Evolutionary conservation across 352 stramenopile species (phyloP), one percentile per base, ranked within the genome.

Genomic region (Blastocystis sp.): DNA sequence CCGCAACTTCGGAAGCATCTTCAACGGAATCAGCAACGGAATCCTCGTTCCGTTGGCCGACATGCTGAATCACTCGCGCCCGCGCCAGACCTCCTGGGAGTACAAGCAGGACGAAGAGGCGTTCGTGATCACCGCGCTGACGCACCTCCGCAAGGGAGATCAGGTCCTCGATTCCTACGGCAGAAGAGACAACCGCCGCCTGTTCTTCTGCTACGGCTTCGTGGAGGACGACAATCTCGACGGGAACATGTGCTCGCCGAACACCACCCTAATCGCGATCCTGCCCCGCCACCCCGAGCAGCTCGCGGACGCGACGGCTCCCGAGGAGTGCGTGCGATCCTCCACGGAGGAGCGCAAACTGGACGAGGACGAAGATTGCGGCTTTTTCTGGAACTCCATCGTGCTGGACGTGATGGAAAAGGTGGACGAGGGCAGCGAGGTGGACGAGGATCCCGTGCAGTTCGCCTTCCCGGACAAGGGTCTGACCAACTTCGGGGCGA

Each of bases 91-190:
- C 9, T 91, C 93, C 90, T 96, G 94, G 94, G 95, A 93, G 24
- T 96, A 94, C 81, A 93, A 95, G 89, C 91, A 94, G 82, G 92
- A 91, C 59, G 92, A 94, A 34, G 91, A 93, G 54, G 92, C 92
- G 7, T 96, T 96, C 90, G 95, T 93, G 42, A 95, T 96, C 89
- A 96, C 93, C 76, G 94, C 93, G 43, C 91, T 96, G 9, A 92
- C 21, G 19, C 48, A 43, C 14, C 38, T 89, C 7, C 34, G 61
- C 28, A 61, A 71, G 34, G 80, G 80, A 7, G 68, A 81, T 59
- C 80, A 90, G 71, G 74, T 90, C 6, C 54, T 76, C 28, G 87
- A 90, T 52, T 89, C 70, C 28, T 90, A 90, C 48, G 87, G 87
- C 19, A 2, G 68, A 17, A 89, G 79, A 40, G 65, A 84, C 65